Percentiles rank a stretch among this genome's conserved stretches.
phyloP scores from a whole-genome alignment of 2,329 filamentous ascomycete species.

The Amylocarpus encephaloides region DNA sequence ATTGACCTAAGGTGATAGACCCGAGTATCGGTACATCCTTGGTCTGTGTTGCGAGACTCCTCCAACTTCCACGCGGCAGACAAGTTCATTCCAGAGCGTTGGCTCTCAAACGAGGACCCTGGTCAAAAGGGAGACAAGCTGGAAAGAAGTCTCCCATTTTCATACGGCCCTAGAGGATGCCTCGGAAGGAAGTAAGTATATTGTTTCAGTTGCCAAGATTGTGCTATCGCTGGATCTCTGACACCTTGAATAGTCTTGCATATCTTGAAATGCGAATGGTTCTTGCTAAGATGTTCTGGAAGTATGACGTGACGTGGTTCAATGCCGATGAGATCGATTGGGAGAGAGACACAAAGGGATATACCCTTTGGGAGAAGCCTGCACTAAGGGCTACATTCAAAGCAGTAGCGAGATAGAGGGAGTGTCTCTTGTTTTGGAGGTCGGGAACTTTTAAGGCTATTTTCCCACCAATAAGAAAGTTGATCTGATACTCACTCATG shows the following conservation, averaged over 20 bases:
- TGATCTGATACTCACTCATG: too few species aligned
- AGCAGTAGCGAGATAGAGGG: background rate
- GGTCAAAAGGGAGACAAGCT: conserved; percentile 10
- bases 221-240: background rate
- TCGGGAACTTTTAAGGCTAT: too few species aligned
- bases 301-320: conserved; percentile 18
- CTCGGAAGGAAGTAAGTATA: conserved; percentile 14
- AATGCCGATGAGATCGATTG: conserved; percentile 18
- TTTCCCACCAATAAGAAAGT: too few species aligned
- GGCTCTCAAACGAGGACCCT: conserved; percentile 16
- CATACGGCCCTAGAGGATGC: conserved; percentile 16
- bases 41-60: conserved; percentile 17
- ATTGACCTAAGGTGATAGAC: conserved; percentile 9
- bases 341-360: conserved; percentile 20
- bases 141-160: conserved; percentile 16
- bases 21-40: conserved; percentile 21
- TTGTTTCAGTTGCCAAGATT: background rate
- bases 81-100: conserved; percentile 20
- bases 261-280: conserved; percentile 21
- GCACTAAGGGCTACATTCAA: conserved; percentile 9
- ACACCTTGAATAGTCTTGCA: conserved; percentile 10
- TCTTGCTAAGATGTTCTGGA: conserved; percentile 19
- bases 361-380: conserved; percentile 21
- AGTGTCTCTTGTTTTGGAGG: too few species aligned
- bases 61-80: conserved; percentile 17